Conservation (phyloP, 495 filamentous ascomycete genomes). For the Talaromyces trachyspermus region DNA sequence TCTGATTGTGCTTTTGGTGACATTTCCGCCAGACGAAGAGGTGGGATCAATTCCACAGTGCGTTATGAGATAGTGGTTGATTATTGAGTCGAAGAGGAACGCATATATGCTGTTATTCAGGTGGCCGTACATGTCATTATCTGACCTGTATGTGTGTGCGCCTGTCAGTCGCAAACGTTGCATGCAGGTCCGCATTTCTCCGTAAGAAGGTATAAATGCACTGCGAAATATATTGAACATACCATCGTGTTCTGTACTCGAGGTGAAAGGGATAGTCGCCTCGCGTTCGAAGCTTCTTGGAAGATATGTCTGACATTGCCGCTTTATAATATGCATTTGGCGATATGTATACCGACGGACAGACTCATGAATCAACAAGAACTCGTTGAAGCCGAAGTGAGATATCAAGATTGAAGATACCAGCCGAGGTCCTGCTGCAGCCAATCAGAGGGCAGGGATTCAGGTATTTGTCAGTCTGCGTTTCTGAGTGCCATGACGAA, state of each 20-base stretch:
- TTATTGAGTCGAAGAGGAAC: conserved; percentile 75
- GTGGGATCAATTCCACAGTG: conserved; percentile 73
- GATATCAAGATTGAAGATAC: no score
- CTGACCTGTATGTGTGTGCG: conserved; percentile 66
- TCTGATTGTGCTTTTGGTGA: conserved; percentile 32
- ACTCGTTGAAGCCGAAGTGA: no score
- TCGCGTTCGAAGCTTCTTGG: conserved; percentile 56
- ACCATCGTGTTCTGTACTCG: conserved; percentile 88
- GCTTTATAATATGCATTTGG: no score
- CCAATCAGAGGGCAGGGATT: no score
- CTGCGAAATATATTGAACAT: conserved; percentile 14
- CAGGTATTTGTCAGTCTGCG: no score
- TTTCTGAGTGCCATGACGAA: no score
- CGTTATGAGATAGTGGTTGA: conserved; percentile 82
- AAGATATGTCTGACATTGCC: conserved; percentile 11
- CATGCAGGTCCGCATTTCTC: no score
- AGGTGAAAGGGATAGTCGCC: conserved; percentile 72
- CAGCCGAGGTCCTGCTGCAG: no score
- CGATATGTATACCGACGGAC: no score
- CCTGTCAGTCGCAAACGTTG: no score
- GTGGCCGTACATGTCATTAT: conserved; percentile 95
- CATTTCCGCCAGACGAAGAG: conserved; percentile 10
- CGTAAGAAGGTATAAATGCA: no score
- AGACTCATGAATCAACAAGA: no score
- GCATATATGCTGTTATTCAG: conserved; percentile 82